Base-by-base conservation (phyloP, 257 asterid species). In the Misopates orontium region DNA sequence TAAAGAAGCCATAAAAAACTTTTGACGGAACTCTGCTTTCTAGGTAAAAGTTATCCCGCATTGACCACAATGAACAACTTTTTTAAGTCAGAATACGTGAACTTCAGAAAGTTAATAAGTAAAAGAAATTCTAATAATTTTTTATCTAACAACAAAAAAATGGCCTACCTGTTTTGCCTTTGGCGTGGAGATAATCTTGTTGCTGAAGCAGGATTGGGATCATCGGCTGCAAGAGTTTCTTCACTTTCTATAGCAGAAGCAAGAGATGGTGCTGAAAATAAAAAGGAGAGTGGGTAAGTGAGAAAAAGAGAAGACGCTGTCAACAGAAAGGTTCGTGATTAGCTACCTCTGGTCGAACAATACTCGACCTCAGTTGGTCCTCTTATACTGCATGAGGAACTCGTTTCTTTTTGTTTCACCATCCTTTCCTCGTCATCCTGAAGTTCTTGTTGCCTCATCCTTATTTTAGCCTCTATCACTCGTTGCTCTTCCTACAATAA, bases 381-480 rank as follows among this genome's bases (percentile, higher is more conserved):
- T 75, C 79, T 62, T 72, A 76, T 75, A 66, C 83, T 79, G 75
- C 83, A 74, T 48, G 91, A 79, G 63, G 94, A 79, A 74, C 81
- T 76, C 48, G 77, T 60, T 76, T 83, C 99, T 78, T 84, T 79
- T 66, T 73, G 84, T 73, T 82, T 88, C 66, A 72, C 64, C 57
- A 79, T 73, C 73, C 81, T 88, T 48, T 82, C 97, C 83, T 87
- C 98, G 61, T 90, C 99, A 61, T 94, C 97, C 74, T 73, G 93
- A 75, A 88, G 79, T 74, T 94, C 96, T 80, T 94, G 92, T 70
- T 88, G 90, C 77, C 96, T 88, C 85, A 94, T 88, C 84, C 98
- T 84, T 78, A 94, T 88, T 85, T 94, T 90, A 71, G 99, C 99
- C 80, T 94, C 99, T 63, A 90, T 94, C 60, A 94, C 99, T 68